These are phyloP conservation scores for Triticum aestivum DNA, from an alignment of 176 grass and related monocot genomes.

Conservation along the genomic window IWGSC_CS_RefSeq_v2.1 NC_057800.1:433942513-433943012, in stretches of 20 bases:
- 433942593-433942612: slow-evolving; percentile 44
- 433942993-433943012: background rate
- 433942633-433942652: slow-evolving; percentile 36
- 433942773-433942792: slow-evolving; percentile 34
- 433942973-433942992: slow-evolving; percentile 37
- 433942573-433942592: slow-evolving; percentile 28
- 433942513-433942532: background rate
- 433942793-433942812: slow-evolving; percentile 31
- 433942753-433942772: background rate
- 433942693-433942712: background rate
- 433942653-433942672: background rate
- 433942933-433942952: slow-evolving; percentile 23
- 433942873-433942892: slow-evolving; percentile 17
- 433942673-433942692: background rate
- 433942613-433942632: slow-evolving; percentile 33
- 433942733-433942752: background rate
- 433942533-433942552: slow-evolving; percentile 21
- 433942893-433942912: background rate
- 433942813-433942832: background rate
- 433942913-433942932: slow-evolving; percentile 24
- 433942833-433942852: slow-evolving; percentile 36
- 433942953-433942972: slow-evolving; percentile 62
- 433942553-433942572: slow-evolving; percentile 61
- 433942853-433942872: slow-evolving; percentile 37
- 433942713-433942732: background rate